phyloP scores from a whole-genome alignment of 257 asterid genomes.

The Asclepias syriaca region DNA sequence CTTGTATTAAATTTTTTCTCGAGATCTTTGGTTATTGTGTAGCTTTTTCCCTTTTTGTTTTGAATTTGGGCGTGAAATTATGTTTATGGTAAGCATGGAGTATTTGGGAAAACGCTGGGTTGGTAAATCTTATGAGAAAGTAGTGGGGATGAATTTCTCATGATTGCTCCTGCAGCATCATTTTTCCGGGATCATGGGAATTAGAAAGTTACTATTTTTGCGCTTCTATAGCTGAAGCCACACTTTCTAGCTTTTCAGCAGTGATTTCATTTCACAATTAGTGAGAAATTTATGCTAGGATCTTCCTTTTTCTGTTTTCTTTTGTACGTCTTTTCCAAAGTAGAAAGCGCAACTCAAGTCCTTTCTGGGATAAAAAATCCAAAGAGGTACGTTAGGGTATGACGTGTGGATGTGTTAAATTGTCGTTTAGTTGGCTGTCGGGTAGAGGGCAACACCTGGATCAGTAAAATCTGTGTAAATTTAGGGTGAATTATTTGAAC shows the following conservation, averaged over 20 bases:
- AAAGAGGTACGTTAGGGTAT: too few relatives aligned
- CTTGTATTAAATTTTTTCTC: not conserved
- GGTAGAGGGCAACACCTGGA: not conserved
- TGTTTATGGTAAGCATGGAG: not conserved
- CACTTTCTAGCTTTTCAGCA: not conserved
- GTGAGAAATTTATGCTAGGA: not conserved
- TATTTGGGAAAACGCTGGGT: not conserved
- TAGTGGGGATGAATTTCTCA: not conserved
- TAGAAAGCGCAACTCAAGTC: not conserved
- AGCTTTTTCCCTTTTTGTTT: not conserved
- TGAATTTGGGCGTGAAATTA: not conserved
- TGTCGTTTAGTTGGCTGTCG: not conserved
- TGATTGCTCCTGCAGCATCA: not conserved
- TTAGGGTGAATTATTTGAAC: not conserved
- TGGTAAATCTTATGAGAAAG: not conserved
- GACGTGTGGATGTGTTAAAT: not conserved
- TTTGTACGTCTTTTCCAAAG: not conserved
- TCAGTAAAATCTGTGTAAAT: not conserved
- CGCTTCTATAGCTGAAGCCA: not conserved
- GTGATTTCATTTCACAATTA: not conserved
- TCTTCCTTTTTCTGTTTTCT: not conserved
- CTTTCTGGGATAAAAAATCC: not conserved
- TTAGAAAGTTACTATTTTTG: slow-evolving; percentile 1
- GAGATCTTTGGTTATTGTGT: not conserved
- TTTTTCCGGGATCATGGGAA: not conserved